Conservation (phyloP, 345 rosid species). For the Populus alba region DNA sequence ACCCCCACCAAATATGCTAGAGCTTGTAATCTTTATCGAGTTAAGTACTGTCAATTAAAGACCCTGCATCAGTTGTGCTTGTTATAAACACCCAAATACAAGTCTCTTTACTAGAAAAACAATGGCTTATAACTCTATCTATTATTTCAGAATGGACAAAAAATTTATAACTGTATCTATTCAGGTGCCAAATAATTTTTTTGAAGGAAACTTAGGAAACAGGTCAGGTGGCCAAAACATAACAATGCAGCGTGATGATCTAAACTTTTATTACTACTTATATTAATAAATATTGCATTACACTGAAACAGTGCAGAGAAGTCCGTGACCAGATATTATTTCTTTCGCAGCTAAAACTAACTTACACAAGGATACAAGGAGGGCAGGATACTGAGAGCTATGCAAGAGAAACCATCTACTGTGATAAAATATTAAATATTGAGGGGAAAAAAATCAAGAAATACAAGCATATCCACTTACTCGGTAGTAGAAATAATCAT, state of each 20-base stretch:
- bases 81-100: background rate
- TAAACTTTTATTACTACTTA: background rate
- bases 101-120: background rate
- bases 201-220: background rate
- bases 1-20: background rate
- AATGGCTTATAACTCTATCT: background rate
- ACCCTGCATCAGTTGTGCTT: background rate
- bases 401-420: background rate
- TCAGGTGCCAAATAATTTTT: background rate
- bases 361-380: background rate
- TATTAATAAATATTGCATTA: background rate
- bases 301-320: background rate
- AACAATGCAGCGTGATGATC: background rate
- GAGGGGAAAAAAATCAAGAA: background rate
- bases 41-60: background rate
- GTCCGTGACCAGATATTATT: background rate
- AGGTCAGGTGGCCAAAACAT: background rate
- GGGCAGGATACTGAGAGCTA: background rate
- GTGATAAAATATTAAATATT: background rate
- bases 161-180: background rate
- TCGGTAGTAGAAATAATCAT: conserved; percentile 94
- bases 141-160: background rate
- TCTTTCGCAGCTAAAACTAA: background rate
- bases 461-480: conserved; percentile 46
- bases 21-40: background rate